Evolutionary conservation across 371 early-diverging fungal species (phyloP).

Genomic region (Syncephalastrum sp.): DNA sequence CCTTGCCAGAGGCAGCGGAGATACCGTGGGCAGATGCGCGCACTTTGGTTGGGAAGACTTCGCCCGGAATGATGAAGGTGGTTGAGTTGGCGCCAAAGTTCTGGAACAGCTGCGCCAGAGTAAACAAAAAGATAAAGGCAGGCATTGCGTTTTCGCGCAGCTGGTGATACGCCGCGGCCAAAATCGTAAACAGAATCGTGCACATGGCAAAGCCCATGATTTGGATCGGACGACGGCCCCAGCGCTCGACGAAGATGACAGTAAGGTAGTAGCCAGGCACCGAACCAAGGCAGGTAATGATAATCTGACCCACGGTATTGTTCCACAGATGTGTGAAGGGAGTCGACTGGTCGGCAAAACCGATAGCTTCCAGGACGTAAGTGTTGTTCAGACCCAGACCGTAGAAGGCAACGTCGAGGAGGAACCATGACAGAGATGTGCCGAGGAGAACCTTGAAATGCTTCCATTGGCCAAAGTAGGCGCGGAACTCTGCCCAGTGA

Average conservation of each 20-base stretch:
- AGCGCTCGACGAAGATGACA: conserved; percentile 73
- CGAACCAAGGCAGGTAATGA: conserved; percentile 80
- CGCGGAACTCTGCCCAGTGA: conserved; percentile 64
- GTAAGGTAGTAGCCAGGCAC: conserved; percentile 90
- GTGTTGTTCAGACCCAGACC: conserved; percentile 84
- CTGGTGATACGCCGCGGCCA: conserved; percentile 67
- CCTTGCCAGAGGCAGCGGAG: conserved; percentile 85
- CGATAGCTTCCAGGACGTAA: conserved; percentile 70
- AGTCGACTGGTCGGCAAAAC: conserved; percentile 54
- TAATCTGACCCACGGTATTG: conserved; percentile 76
- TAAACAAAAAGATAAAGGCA: conserved; percentile 73
- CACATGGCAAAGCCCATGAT: conserved; percentile 74
- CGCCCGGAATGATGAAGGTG: conserved; percentile 89
- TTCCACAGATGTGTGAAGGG: conserved; percentile 57
- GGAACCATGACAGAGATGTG: conserved; percentile 80
- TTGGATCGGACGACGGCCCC: conserved; percentile 84
- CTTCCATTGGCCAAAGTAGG: conserved; percentile 78
- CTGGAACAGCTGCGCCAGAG: conserved; percentile 76
- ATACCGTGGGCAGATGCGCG: conserved; percentile 89
- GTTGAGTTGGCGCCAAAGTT: conserved; percentile 93
- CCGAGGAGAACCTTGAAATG: conserved; percentile 78
- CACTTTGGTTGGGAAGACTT: conserved; percentile 88
- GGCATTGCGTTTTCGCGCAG: conserved; percentile 56
- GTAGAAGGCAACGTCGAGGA: conserved; percentile 87
- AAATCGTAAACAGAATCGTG: conserved; percentile 71